Conservation (phyloP, 768 basidiomycete genomes). For the Mycena belliarum region DNA sequence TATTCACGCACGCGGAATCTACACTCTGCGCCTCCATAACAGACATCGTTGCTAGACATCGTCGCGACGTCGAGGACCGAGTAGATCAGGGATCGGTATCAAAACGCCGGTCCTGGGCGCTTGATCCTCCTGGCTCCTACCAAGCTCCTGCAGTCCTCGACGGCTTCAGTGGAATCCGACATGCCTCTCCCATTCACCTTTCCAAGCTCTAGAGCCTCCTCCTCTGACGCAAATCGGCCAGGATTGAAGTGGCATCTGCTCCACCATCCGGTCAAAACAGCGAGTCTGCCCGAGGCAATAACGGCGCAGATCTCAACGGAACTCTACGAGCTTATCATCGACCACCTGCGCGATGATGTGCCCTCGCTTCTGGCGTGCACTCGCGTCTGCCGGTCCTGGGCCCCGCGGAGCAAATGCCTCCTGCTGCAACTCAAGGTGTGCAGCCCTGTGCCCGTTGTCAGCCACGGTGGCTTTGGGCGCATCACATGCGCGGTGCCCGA, state of each 20-base stretch:
- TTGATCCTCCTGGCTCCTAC: too few relatives aligned
- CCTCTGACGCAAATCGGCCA: background rate
- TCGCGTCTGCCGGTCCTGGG: slow-evolving; percentile 19
- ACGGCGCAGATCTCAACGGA: slow-evolving; percentile 17
- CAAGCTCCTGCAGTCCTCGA: too few relatives aligned
- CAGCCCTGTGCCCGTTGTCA: background rate
- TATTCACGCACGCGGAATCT: too few relatives aligned
- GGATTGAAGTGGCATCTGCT: slow-evolving; percentile 6
- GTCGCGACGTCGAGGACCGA: too few relatives aligned
- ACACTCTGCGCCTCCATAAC: too few relatives aligned
- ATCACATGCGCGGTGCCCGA: slow-evolving; percentile 3
- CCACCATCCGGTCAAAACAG: background rate
- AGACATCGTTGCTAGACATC: too few relatives aligned
- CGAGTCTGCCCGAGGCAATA: slow-evolving; percentile 1
- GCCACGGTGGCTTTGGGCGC: slow-evolving; percentile 1
- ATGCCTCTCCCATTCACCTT: slow-evolving; percentile 9
- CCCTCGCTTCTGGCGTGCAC: slow-evolving; percentile 15
- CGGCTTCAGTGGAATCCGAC: too few relatives aligned
- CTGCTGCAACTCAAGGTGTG: slow-evolving; percentile 9
- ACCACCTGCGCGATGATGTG: slow-evolving; percentile 5
- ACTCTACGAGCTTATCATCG: slow-evolving; percentile 19
- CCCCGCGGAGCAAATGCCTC: slow-evolving; percentile 12
- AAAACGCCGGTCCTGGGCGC: too few relatives aligned
- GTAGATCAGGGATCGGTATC: too few relatives aligned
- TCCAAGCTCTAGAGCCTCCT: background rate